These are phyloP conservation scores for Aegilops longissima DNA, from an alignment of 176 grass and related monocot genomes.

Conservation along the genomic window DNA sequence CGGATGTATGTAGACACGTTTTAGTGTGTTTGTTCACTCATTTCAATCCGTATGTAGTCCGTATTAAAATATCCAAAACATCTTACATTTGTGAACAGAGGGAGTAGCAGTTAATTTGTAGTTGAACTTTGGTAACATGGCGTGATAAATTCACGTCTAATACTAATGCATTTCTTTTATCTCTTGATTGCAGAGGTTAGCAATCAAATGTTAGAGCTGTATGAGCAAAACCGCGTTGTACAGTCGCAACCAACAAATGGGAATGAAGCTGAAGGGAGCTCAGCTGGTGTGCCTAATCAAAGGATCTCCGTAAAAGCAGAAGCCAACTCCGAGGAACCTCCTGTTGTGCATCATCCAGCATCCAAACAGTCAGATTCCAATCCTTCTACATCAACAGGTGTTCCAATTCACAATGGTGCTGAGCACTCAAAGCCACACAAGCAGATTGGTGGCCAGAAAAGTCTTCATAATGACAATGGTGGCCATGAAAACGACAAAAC, in stretches of 20 bases:
- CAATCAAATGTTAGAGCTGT: constrained; percentile 95
- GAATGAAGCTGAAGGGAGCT: constrained; percentile 77
- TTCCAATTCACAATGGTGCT: constrained; percentile 13
- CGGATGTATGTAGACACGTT: no score
- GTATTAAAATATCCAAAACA: no score
- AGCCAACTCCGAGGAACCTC: constrained; percentile 46
- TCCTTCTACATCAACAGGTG: constrained; percentile 31
- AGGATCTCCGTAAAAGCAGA: constrained; percentile 46
- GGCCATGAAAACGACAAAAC: constrained; percentile 25
- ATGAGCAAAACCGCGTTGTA: constrained; percentile 64
- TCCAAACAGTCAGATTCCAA: constrained; percentile 35
- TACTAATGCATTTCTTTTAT: constrained; percentile 10
- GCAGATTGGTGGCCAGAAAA: constrained; percentile 38
- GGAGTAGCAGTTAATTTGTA: constrained; percentile 4
- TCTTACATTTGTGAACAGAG: no score
- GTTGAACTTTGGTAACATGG: background rate
- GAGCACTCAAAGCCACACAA: constrained; percentile 43
- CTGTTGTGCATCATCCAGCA: constrained; percentile 37
- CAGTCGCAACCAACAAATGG: constrained; percentile 50
- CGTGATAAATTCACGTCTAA: background rate
- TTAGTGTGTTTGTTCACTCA: no score
- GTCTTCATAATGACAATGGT: constrained; percentile 26
- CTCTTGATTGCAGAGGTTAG: constrained; percentile 62
- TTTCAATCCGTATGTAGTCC: no score
- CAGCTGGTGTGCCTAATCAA: constrained; percentile 64